A percentile compares a stretch with the other conserved stretches of the same genome.
These are phyloP conservation scores for Tricholoma hemisulphureum DNA, from an alignment of 768 basidiomycete species.

Conservation along the genomic window DNA sequence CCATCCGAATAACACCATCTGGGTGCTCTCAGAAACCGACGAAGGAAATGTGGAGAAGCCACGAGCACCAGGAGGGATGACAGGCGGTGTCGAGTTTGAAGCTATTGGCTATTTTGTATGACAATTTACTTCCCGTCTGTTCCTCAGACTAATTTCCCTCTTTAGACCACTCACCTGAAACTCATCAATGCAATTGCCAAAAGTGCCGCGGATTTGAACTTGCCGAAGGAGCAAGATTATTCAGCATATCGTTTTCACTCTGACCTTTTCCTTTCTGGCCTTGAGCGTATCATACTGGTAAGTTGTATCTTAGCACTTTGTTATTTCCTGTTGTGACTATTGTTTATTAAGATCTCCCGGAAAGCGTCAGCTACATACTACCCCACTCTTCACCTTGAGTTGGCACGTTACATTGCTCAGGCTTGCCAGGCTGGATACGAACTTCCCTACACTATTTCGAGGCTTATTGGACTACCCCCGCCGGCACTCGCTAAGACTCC, in stretches of 20 bases:
- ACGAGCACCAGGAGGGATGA: constrained; percentile 95
- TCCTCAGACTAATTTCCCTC: not conserved
- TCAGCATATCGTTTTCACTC: constrained; percentile 82
- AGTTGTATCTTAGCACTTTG: constrained; percentile 21
- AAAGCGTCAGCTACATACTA: constrained; percentile 96
- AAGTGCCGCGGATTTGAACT: constrained; percentile 59
- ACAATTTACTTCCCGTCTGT: constrained; percentile 12
- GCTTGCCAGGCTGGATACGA: constrained; percentile 67
- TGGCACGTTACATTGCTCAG: constrained; percentile 80
- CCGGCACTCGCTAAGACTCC: constrained; percentile 50
- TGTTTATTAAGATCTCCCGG: constrained; percentile 68
- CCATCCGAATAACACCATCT: constrained; percentile 90
- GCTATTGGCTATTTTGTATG: constrained; percentile 93
- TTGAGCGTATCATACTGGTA: constrained; percentile 89
- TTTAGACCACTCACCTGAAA: constrained; percentile 82
- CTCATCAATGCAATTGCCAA: constrained; percentile 80
- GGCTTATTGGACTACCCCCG: constrained; percentile 80
- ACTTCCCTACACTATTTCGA: constrained; percentile 77
- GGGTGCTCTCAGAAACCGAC: constrained; percentile 82
- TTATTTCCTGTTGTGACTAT: not conserved
- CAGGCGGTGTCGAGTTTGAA: constrained; percentile 97
- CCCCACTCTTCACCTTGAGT: constrained; percentile 89
- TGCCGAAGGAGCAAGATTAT: constrained; percentile 66
- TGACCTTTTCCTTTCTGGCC: constrained; percentile 86
- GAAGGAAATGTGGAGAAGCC: constrained; percentile 85